phyloP scores from a whole-genome alignment of 176 grass and related monocot species.

The Oryza glaberrima region DNA sequence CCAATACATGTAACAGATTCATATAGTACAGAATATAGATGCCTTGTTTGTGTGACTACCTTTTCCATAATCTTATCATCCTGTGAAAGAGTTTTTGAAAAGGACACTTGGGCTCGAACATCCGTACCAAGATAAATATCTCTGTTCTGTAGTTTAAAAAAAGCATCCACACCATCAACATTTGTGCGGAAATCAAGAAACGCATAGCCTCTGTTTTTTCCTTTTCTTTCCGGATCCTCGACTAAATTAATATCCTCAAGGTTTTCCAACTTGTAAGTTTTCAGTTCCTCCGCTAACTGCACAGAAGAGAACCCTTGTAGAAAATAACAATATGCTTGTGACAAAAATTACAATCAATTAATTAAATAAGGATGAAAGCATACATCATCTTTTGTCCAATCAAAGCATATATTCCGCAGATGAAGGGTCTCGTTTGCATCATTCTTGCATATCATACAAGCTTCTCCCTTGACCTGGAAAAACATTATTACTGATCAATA shows the following conservation, averaged over 20 bases:
- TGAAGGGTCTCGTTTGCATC: slow-evolving; percentile 68
- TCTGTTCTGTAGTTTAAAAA: slow-evolving; percentile 66
- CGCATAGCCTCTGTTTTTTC: slow-evolving; percentile 82
- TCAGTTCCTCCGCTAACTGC: slow-evolving; percentile 68
- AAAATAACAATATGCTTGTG: slow-evolving; percentile 34
- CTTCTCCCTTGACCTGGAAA: slow-evolving; percentile 63
- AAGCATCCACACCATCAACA: slow-evolving; percentile 67
- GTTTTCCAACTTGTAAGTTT: slow-evolving; percentile 66
- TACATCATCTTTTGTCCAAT: slow-evolving; percentile 68
- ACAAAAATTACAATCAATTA: slow-evolving; percentile 6
- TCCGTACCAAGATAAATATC: slow-evolving; percentile 76
- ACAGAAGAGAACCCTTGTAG: slow-evolving; percentile 36
- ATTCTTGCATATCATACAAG: slow-evolving; percentile 61
- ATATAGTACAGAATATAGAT: slow-evolving; percentile 15
- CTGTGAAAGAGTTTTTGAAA: slow-evolving; percentile 69
- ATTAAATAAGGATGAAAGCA: slow-evolving; percentile 36
- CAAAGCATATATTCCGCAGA: slow-evolving; percentile 64
- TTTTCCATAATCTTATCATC: slow-evolving; percentile 69
- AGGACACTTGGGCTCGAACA: slow-evolving; percentile 69
- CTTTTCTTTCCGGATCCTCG: slow-evolving; percentile 67
- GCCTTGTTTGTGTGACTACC: slow-evolving; percentile 35
- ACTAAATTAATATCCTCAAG: slow-evolving; percentile 78
- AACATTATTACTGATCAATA: slow-evolving; percentile 19
- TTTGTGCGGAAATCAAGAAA: slow-evolving; percentile 76
- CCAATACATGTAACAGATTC: slow-evolving; percentile 20